A percentile compares a stretch with the other conserved stretches of the same genome.
phyloP scores from a whole-genome alignment of 805 yeast genomes.

The Saturnispora diversa region DNA sequence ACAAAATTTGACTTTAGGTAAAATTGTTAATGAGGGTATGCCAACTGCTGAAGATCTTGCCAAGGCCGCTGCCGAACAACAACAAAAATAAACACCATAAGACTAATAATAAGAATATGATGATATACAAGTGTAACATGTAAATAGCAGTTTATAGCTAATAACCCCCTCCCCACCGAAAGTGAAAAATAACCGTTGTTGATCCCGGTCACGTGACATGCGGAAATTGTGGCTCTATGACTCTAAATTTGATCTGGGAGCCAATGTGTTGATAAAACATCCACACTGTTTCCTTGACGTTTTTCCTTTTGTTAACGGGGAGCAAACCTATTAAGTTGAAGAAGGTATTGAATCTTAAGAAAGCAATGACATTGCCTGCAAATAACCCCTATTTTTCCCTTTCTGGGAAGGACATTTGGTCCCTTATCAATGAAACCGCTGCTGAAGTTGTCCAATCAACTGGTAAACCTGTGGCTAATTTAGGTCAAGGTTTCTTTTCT shows the following conservation, averaged over 20 bases:
- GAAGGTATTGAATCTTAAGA: background rate
- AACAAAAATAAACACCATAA: constrained; percentile 1
- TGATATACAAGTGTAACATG: too few relatives aligned
- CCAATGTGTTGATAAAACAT: too few relatives aligned
- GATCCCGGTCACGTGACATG: too few relatives aligned
- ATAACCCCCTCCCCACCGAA: too few relatives aligned
- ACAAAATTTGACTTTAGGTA: constrained; percentile 77
- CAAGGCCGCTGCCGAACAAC: constrained; percentile 27
- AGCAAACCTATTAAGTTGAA: too few relatives aligned
- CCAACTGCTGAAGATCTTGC: constrained; percentile 64
- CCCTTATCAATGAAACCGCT: constrained; percentile 90
- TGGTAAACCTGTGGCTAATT: constrained; percentile 74
- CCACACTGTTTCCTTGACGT: too few relatives aligned
- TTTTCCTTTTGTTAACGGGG: too few relatives aligned
- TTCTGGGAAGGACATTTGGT: constrained; percentile 87
- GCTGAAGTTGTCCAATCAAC: constrained; percentile 63
- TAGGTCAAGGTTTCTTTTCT: constrained; percentile 97
- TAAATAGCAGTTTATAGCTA: too few relatives aligned
- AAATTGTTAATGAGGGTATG: constrained; percentile 74
- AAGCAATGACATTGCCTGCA: constrained; percentile 24
- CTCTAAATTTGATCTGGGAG: too few relatives aligned
- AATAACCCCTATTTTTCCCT: constrained; percentile 65
- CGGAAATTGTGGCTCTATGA: too few relatives aligned
- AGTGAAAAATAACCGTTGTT: too few relatives aligned
- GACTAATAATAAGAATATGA: too few relatives aligned